Conservation (phyloP, 1,284 basidiomycete genomes). For the Ustilago loliicola region DNA sequence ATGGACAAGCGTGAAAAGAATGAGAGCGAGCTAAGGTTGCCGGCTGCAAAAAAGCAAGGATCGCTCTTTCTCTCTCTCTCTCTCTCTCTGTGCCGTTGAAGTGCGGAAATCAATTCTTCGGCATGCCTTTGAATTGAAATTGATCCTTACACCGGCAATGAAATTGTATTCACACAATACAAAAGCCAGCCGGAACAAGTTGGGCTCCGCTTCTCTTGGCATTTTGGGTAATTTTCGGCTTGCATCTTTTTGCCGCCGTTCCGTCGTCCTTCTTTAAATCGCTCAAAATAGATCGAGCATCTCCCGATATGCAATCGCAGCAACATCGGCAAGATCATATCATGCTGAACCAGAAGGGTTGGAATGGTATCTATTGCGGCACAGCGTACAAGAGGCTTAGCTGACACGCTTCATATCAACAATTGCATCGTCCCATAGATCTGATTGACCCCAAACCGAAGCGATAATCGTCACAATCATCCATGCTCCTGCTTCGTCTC, state of each 20-base stretch:
- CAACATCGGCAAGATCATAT: not conserved
- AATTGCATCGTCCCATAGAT: conserved; percentile 82
- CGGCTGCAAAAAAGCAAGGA: not conserved
- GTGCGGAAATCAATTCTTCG: conserved; percentile 7
- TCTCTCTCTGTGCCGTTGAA: not conserved
- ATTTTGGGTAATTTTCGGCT: not conserved
- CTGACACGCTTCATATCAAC: conserved; percentile 34
- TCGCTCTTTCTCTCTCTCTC: no score
- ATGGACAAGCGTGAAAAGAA: no score
- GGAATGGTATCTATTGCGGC: not conserved
- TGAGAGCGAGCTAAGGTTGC: no score
- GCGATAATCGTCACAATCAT: conserved; percentile 81
- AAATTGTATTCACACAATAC: not conserved
- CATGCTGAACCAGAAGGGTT: not conserved
- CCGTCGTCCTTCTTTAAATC: not conserved
- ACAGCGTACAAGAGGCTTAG: not conserved
- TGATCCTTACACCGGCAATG: not conserved
- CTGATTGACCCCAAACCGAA: conserved; percentile 85
- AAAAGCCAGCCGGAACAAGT: not conserved
- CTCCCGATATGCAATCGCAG: not conserved
- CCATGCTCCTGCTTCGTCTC: conserved; percentile 82
- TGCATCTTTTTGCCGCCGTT: not conserved
- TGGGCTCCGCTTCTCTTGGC: conserved; percentile 19
- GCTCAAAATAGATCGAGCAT: not conserved
- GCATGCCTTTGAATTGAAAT: not conserved